Base-by-base conservation (phyloP, 1,284 basidiomycete species). In the Cryptococcus deneoformans region DNA sequence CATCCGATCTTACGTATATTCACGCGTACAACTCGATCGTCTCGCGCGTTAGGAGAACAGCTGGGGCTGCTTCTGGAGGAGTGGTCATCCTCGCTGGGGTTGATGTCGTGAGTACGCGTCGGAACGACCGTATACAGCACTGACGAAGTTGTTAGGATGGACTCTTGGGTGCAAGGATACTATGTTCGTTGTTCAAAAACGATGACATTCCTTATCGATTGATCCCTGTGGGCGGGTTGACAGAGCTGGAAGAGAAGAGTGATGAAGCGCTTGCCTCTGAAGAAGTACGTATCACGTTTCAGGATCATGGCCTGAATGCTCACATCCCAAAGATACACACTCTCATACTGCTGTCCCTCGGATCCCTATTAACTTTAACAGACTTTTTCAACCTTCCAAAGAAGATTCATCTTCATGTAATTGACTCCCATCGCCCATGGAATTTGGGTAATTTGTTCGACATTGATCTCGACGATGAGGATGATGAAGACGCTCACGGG, bases 141-240 rank as follows among this genome's bases (percentile, higher is more conserved):
- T 40, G 10, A 12, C 36, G 29, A 40, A n/a, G 3, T 7, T 11
- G 39, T 5, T 51, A 75, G 71, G 75, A 76, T 54, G 75, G 73
- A 8, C 60, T 77, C 12, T 63, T 77, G 0, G 76, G 70, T 1
- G 67, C 72, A 2, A 61, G 87, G 49, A 93, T 98, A 82, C 83
- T 99, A 47, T 87, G 87, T n/a, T 86, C 87, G 40, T 80, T 99
- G 20, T 86, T 99, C 77, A 88, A 87, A 63, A 90, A 95, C 65
- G 96, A 99, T 80, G 92, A 96, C 67, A 86, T 99, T 24, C 87
- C 89, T 71, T 89, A 96, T 77, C 85, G 90, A 46, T 85, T 93
- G 60, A 87, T 93, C 24, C 95, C 95, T n/a, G 87, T 98, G 1
- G 88, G 91, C 35, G 92, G 93, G 1, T 88, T 91, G 64, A 81